Percentiles rank a stretch among this genome's conserved stretches.
Conservation (phyloP, 495 filamentous ascomycete species). For the Geopyxis carbonaria region DNA sequence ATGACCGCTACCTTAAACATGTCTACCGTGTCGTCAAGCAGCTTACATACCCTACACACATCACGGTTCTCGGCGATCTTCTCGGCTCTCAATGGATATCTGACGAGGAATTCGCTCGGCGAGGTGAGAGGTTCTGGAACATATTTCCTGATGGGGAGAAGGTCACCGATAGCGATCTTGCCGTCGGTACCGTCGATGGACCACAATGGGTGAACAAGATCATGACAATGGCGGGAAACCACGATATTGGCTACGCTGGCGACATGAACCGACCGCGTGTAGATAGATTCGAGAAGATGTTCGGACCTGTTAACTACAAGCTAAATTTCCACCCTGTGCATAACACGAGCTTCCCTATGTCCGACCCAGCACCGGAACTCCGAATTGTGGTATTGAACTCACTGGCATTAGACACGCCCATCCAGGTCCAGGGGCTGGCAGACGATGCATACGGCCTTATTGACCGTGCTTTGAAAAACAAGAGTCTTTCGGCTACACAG, state of each 20-base stretch:
- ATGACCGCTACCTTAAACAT: slow-evolving; percentile 87
- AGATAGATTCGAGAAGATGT: slow-evolving; percentile 60
- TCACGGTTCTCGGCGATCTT: slow-evolving; percentile 75
- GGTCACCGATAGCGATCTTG: slow-evolving; percentile 33
- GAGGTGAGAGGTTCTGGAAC: slow-evolving; percentile 63
- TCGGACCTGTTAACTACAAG: slow-evolving; percentile 79
- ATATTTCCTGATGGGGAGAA: slow-evolving; percentile 54
- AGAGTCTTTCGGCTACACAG: slow-evolving; percentile 21
- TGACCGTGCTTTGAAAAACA: slow-evolving; percentile 36
- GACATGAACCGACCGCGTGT: slow-evolving; percentile 59
- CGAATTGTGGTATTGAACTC: slow-evolving; percentile 76
- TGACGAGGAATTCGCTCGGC: slow-evolving; percentile 59
- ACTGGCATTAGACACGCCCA: slow-evolving; percentile 79
- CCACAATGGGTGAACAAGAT: slow-evolving; percentile 52
- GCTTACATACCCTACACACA: slow-evolving; percentile 71
- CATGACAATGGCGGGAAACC: slow-evolving; percentile 84
- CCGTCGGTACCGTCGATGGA: slow-evolving; percentile 37
- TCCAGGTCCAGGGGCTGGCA: slow-evolving; percentile 45
- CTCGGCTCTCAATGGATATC: slow-evolving; percentile 93
- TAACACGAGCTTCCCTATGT: slow-evolving; percentile 18
- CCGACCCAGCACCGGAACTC: slow-evolving; percentile 37
- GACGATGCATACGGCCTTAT: slow-evolving; percentile 58
- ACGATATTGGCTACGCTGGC: slow-evolving; percentile 90
- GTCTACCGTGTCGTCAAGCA: slow-evolving; percentile 61
- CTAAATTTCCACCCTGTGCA: slow-evolving; percentile 49